Base-by-base conservation (phyloP, 1,284 basidiomycete species). In the Trametes versicolor region DNA sequence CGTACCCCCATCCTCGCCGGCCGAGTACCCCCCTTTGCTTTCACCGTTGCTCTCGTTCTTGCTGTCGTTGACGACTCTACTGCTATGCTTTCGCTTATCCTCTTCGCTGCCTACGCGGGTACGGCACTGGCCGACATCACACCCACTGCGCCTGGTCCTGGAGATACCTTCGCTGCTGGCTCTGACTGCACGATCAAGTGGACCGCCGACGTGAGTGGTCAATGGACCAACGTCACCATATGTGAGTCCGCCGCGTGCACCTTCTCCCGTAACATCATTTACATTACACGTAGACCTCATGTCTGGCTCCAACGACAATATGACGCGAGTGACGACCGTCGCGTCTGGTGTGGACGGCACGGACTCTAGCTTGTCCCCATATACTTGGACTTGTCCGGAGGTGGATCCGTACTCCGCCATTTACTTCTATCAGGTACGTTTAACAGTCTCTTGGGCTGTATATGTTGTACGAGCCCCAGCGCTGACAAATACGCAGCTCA, bases 351-450 rank as follows among this genome's bases (percentile, higher is more conserved):
- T 81, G 13, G 77, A 81, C 63, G 81, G 79, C n/a, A 79, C 78
- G 2, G 71, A 79, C 54, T 4, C 70, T 1, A 70, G 59, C 49
- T 68, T 77, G 34, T 75, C 76, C 13, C 75, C 79, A 1, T 81
- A 71, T 59, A 71, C 60, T 19, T 82, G 79, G 79, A 77, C 72
- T 25, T 81, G 79, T 62, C 80, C 80, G 1, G 67, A 78, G n/a
- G 79, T 82, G 0, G 64, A 74, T 36, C 80, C 80, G 1, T 76
- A 79, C 65, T 77, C 79, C 5, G 66, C 70, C 23, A 80, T 81
- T 21, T 82, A 81, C 66, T 80, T 81, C 68, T 82, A 81, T 55
- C 77, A 81, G 74, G 80, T 79, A 63, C 27, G 7, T 25, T 36
- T 23, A 21, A 10, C 27, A 29, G 7, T 2, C 23, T 12, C 21